These are phyloP conservation scores for Penicillium sp. DNA, from an alignment of 2,329 filamentous ascomycete genomes.

Conservation along the genomic window DNA sequence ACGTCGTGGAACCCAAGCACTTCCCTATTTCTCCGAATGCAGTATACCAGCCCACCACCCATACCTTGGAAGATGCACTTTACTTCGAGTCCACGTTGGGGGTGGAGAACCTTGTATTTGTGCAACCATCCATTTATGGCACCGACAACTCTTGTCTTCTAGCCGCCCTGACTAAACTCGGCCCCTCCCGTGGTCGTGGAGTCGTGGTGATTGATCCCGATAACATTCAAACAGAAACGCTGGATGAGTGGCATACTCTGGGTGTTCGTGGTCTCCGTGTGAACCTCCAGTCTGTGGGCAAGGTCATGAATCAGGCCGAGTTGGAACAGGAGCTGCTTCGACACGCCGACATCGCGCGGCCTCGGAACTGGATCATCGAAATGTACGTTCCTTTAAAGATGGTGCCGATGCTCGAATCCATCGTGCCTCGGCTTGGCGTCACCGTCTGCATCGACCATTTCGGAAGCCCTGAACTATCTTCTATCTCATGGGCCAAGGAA, in stretches of 20 bases:
- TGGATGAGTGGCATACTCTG: slow-evolving; percentile 55
- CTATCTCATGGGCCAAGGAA: slow-evolving; percentile 11
- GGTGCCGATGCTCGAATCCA: slow-evolving; percentile 49
- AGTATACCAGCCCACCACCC: slow-evolving; percentile 51
- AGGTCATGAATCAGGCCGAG: slow-evolving; percentile 39
- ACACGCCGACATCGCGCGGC: slow-evolving; percentile 53
- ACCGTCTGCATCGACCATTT: slow-evolving; percentile 61
- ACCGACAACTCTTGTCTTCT: slow-evolving; percentile 60
- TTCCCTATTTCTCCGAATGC: slow-evolving; percentile 52
- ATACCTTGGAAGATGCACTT: slow-evolving; percentile 53
- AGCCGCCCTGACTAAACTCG: slow-evolving; percentile 52
- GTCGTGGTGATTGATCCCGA: slow-evolving; percentile 58
- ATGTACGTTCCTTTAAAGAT: slow-evolving; percentile 56
- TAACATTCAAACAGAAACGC: slow-evolving; percentile 35
- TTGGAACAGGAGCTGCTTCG: slow-evolving; percentile 44
- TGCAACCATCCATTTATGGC: slow-evolving; percentile 63
- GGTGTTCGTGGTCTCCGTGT: slow-evolving; percentile 60
- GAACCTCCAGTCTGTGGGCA: slow-evolving; percentile 57
- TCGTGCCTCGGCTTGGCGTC: slow-evolving; percentile 51
- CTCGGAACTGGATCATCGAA: slow-evolving; percentile 58
- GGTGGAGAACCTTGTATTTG: slow-evolving; percentile 57
- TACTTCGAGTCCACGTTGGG: slow-evolving; percentile 52
- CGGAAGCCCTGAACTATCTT: slow-evolving; percentile 47
- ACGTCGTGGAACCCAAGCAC: slow-evolving; percentile 55
- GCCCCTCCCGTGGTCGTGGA: slow-evolving; percentile 51